These are phyloP conservation scores for Botrytis medusae DNA, from an alignment of 2,329 filamentous ascomycete species.

Conservation along the genomic window DNA sequence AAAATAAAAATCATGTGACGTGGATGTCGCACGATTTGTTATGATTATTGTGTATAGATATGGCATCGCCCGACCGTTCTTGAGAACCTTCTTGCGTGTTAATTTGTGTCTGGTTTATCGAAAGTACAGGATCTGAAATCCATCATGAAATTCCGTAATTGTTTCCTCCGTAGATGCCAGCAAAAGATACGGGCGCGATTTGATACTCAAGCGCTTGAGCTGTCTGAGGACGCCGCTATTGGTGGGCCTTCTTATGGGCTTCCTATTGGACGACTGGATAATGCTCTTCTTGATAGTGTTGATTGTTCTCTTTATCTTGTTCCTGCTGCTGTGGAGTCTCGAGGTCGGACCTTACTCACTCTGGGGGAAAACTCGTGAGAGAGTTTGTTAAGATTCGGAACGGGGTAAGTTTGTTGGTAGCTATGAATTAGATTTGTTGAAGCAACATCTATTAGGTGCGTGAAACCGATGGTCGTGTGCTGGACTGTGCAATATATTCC, in stretches of 20 bases:
- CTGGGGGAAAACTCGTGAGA: background rate
- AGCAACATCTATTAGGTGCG: background rate
- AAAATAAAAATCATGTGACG: background rate
- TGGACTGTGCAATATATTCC: background rate
- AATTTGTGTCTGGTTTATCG: too few relatives aligned
- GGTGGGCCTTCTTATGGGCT: background rate
- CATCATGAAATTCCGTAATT: background rate
- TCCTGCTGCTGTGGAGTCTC: background rate
- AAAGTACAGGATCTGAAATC: background rate
- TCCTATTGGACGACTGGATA: background rate
- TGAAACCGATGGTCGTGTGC: background rate
- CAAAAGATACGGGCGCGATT: background rate
- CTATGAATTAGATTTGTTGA: background rate
- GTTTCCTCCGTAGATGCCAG: background rate
- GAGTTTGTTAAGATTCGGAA: background rate
- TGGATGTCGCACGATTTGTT: background rate
- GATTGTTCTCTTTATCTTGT: background rate
- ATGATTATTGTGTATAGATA: background rate
- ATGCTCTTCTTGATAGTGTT: background rate
- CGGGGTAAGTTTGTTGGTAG: background rate
- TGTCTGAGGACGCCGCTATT: background rate
- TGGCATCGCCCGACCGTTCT: background rate
- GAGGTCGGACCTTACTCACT: background rate
- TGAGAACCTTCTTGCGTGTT: background rate
- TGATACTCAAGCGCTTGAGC: background rate